Evolutionary conservation across 2,329 filamentous ascomycete species (phyloP), one percentile per base, ranked within the genome.

Genomic region (Aspergillus flavus): DNA sequence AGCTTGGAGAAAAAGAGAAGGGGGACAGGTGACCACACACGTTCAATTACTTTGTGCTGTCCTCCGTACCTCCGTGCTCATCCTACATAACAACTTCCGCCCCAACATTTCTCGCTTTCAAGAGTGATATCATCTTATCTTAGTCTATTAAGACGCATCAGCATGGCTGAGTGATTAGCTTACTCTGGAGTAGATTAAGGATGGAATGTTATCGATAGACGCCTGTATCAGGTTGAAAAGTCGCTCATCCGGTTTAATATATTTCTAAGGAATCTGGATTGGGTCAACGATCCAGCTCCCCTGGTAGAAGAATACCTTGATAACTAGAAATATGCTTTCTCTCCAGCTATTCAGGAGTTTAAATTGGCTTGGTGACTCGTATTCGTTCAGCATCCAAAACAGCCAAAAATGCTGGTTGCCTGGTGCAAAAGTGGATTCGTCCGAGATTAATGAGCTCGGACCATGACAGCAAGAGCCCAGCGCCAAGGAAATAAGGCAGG

Each of bases 21-120:
- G 39, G 39, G 39, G 34, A 45, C 56, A 55, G 60, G 46, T 62
- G 60, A 62, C 61, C 48, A 28, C 60, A 58, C 61, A 54, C 56
- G 56, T 55, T 58, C 61, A 48, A 21, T 14, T 21, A 3, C 30
- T 36, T 43, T 7, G 16, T 41, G 53, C 6, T 10, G 30, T 4
- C 11, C 16, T 45, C 41, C 39, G 41, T 57, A 45, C 6, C 36
- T 39, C 36, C 36, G 36, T 39, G 36, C 36, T 41, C 16, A 41
- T 41, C 36, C 3, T 41, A 41, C 36, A 41, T 41, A 19, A 11
- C 30, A 32, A 6, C 5, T 46, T 32, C 53, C 34, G 45, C 54
- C 60, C 55, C 34, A 56, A 52, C 41, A 11, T 32, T 21, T 61
- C 39, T 41, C 36, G 14, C 48, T 30, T 30, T 32, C 50, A 0